A percentile compares a stretch with the other conserved stretches of the same genome.
Conservation (phyloP, 2,329 filamentous ascomycete species). For the Xylaria sp. region DNA sequence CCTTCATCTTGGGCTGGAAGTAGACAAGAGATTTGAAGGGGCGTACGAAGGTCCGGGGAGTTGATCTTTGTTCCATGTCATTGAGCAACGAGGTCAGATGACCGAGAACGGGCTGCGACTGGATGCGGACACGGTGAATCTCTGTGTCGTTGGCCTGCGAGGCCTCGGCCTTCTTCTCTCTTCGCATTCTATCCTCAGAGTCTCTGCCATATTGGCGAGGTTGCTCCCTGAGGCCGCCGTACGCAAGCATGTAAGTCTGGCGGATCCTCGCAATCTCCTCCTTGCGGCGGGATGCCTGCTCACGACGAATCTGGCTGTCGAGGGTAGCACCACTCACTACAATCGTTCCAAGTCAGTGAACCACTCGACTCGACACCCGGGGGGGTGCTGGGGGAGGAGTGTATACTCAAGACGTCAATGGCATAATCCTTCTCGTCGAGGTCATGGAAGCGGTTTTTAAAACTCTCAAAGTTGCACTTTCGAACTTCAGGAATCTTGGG, state of each 20-base stretch:
- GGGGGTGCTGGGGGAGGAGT: neutral
- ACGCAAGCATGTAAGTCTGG: constrained; percentile 38
- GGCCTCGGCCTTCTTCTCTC: constrained; percentile 33
- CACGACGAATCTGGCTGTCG: constrained; percentile 47
- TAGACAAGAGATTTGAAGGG: constrained; percentile 50
- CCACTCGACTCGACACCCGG: neutral
- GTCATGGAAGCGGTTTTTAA: constrained; percentile 49
- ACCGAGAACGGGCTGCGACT: constrained; percentile 48
- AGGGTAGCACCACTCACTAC: constrained; percentile 41
- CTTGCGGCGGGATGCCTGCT: constrained; percentile 44
- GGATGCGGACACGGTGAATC: constrained; percentile 45
- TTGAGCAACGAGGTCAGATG: constrained; percentile 46
- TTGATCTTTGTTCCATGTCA: constrained; percentile 44
- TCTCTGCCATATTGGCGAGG: constrained; percentile 17
- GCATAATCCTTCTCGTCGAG: constrained; percentile 46
- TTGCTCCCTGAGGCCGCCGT: constrained; percentile 24
- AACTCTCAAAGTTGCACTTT: constrained; percentile 50
- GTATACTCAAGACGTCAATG: constrained; percentile 45
- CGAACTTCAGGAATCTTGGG: constrained; percentile 49
- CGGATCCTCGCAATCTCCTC: constrained; percentile 45
- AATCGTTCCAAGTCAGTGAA: neutral
- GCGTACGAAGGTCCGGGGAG: constrained; percentile 47
- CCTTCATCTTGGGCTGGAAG: constrained; percentile 50
- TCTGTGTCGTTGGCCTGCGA: constrained; percentile 30
- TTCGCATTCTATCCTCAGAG: constrained; percentile 29